These are phyloP conservation scores for Acer yangbiense DNA, from an alignment of 345 rosid genomes.

Conservation along the genomic window DNA sequence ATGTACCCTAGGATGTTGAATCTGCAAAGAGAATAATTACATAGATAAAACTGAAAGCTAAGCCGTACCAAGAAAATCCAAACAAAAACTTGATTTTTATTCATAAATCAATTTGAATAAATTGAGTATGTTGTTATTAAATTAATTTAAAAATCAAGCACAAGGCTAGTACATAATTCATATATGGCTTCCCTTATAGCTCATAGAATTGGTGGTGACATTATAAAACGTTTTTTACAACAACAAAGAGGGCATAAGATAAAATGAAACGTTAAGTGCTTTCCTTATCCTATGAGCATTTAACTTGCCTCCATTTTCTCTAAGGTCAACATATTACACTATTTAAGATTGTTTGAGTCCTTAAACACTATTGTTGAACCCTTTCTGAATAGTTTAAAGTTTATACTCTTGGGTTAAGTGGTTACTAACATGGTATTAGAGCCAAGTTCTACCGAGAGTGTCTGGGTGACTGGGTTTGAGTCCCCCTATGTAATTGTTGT, in stretches of 20 bases:
- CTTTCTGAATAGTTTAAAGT: too few relatives aligned
- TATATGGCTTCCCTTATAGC: neutral
- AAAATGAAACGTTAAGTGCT: neutral
- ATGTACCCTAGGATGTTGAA: slow-evolving; percentile 91
- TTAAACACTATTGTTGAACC: too few relatives aligned
- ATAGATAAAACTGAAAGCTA: neutral
- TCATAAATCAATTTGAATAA: neutral
- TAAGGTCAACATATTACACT: too few relatives aligned
- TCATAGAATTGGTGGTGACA: neutral
- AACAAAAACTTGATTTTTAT: neutral
- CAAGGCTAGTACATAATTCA: neutral
- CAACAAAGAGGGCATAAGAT: neutral
- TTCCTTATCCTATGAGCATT: neutral
- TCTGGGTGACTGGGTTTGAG: too few relatives aligned
- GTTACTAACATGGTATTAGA: too few relatives aligned
- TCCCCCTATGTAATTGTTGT: too few relatives aligned
- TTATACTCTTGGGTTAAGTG: too few relatives aligned
- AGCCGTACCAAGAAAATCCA: neutral
- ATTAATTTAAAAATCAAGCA: neutral
- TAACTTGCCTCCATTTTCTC: too few relatives aligned
- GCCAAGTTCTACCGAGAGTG: too few relatives aligned
- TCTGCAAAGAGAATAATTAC: slow-evolving; percentile 43
- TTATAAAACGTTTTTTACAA: neutral
- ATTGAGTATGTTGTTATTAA: neutral
- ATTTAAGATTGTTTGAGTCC: too few relatives aligned